These are phyloP conservation scores for Fistulifera solaris DNA, from an alignment of 108 stramenopile species.

Conservation along the genomic window DNA sequence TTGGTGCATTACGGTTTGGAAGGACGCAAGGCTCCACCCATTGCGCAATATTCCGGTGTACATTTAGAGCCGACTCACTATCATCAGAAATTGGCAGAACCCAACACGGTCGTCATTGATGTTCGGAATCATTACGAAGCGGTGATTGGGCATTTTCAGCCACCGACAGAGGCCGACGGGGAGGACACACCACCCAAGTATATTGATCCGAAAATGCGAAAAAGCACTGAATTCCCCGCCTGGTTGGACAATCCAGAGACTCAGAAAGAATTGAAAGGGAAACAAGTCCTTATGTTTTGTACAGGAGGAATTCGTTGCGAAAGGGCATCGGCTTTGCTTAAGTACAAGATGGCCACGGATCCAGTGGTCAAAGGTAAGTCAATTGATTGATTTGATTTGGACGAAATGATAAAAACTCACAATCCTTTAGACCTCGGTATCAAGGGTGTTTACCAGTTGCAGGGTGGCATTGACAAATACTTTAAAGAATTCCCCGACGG, in stretches of 20 bases:
- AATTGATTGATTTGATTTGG: too few relatives aligned
- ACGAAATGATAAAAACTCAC: too few relatives aligned
- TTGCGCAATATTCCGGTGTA: conserved; percentile 55
- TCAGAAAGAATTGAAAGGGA: conserved; percentile 72
- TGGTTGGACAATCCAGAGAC: conserved; percentile 76
- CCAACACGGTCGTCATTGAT: conserved; percentile 80
- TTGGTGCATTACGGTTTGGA: conserved; percentile 84
- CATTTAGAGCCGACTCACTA: conserved; percentile 76
- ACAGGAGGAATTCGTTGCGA: conserved; percentile 85
- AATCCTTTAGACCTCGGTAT: conserved; percentile 30
- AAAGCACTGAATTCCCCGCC: conserved; percentile 77
- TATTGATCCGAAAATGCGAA: conserved; percentile 87
- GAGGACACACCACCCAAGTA: conserved; percentile 46
- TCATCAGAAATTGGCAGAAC: conserved; percentile 63
- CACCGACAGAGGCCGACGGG: conserved; percentile 26
- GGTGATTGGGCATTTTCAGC: conserved; percentile 77
- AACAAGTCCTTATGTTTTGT: conserved; percentile 81
- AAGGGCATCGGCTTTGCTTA: conserved; percentile 79
- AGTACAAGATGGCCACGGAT: conserved; percentile 67
- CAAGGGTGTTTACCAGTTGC: conserved; percentile 80
- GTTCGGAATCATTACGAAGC: conserved; percentile 89
- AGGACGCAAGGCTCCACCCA: conserved; percentile 51
- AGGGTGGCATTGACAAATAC: conserved; percentile 82
- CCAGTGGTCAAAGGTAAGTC: conserved; percentile 29
- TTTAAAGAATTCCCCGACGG: conserved; percentile 78